Percentiles rank a stretch among this genome's conserved stretches.
Conservation (phyloP, 2,329 filamentous ascomycete species). For the Cryphonectria parasitica region DNA sequence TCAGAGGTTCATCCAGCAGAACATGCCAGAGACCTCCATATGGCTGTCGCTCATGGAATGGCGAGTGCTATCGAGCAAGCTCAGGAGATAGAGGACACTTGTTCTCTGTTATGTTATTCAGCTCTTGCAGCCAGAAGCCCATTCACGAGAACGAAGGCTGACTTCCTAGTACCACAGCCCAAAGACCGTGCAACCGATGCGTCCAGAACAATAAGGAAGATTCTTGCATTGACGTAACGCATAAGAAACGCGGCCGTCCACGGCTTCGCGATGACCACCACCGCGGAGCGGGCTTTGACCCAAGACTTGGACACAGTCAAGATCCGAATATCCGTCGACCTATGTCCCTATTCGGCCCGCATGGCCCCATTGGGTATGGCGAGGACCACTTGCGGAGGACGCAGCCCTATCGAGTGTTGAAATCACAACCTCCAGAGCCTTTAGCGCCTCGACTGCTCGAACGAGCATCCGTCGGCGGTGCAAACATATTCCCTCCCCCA, state of each 20-base stretch:
- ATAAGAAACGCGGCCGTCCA: constrained; percentile 82
- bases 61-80: constrained; percentile 18
- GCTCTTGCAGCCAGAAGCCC: background rate
- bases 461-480: constrained; percentile 52
- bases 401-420: constrained; percentile 57
- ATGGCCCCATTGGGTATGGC: constrained; percentile 48
- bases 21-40: background rate
- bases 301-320: constrained; percentile 48
- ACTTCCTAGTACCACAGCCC: constrained; percentile 53
- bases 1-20: background rate
- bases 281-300: constrained; percentile 62
- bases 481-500: constrained; percentile 52
- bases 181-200: constrained; percentile 79
- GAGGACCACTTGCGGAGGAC: constrained; percentile 51
- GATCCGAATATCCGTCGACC: constrained; percentile 55
- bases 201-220: constrained; percentile 79
- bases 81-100: constrained; percentile 16
- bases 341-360: constrained; percentile 54
- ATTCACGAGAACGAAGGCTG: constrained; percentile 6
- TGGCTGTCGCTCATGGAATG: background rate
- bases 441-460: constrained; percentile 55
- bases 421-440: constrained; percentile 56
- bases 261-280: constrained; percentile 70
- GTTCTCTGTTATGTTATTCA: constrained; percentile 3
- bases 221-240: constrained; percentile 79